Evolutionary conservation across 441 rosid species (phyloP), one percentile per base, ranked within the genome.

Genomic region (Brassica balearica): DNA sequence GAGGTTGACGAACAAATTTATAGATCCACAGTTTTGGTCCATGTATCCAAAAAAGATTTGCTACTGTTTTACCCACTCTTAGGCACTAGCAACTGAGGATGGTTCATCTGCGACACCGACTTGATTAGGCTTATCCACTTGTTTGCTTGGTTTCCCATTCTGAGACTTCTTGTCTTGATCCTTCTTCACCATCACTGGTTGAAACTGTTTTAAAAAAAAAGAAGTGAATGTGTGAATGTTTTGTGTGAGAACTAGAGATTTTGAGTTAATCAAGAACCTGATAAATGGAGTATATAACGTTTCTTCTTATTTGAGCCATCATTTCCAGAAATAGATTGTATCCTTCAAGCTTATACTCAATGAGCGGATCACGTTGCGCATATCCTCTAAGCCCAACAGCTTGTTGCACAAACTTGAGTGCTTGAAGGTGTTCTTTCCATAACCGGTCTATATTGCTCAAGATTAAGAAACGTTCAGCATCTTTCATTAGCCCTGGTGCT

Each of bases 361-460:
- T 96, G 43, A 96, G 95, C 1, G 99, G 99, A 79, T 96, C 98
- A 3, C 99, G 90, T 81, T 96, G 97, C 2, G 99, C 99, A 65
- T 96, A 96, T 73, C 99, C 98, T 12, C 99, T 92, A 55, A 96
- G 84, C 32, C 99, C 97, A 1, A 93, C 99, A 8, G 98, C 98
- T 85, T 96, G 99, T 84, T 93, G 99, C 23, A 96, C 98, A 17
- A 91, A 96, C 83, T 96, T 96, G 60, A 96, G 88, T 48, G 98
- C 96, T 80, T 93, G 99, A 82, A 96, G 85, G 75, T 96, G 99
- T 82, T 96, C 99, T 86, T 96, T 96, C 99, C 99, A 96, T 81
- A 96, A 71, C 77, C 99, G 90, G 68, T 96, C 99, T 1, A 92
- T 96, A 75, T 96, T 96, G 89, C 92, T 96, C 81, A 96, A 84